Base-by-base conservation (phyloP, 768 basidiomycete species). In the Phaffia australis region DNA sequence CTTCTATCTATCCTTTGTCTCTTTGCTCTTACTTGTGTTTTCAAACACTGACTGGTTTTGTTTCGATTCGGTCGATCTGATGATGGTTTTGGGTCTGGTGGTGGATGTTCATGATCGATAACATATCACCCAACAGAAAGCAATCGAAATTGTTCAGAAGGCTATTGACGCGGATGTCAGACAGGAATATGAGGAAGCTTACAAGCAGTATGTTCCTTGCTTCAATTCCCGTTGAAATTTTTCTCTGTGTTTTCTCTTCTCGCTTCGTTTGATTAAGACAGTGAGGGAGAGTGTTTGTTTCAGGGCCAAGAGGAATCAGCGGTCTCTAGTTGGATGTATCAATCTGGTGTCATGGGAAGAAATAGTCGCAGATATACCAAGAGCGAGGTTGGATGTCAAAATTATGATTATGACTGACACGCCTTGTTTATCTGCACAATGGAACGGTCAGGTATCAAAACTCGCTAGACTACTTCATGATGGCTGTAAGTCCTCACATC, bases 401-500 rank as follows among this genome's bases (percentile, higher is more conserved):
- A 42, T 4, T 11, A 5, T 42, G 35, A 42, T 42, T 11, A 4
- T 21, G 25, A 30, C 32, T 19, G 32, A 46, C 3, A 3, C 18
- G 59, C 62, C 70, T 32, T 71, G 72, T 69, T 65, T 67, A 66
- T 6, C 2, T 16, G 42, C 23, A 49, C 49, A 11, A 21, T 42
- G 29, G 23, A 27, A 4, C 48, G 51, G 27, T 18, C 46, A 63
- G 79, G 70, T 95, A 95, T 78, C 86, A 87, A 80, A 94, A 97
- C 81, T 82, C 89, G 0, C 82, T 98, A 68, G 95, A 99, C 75
- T 99, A 94, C 76, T 99, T 99, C 77, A 90, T 97, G 88, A 87
- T 97, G 71, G 92, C 93, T 11, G 80, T 90, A 75, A 93, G 66
- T 68, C 60, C 21, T 35, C 23, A 46, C 19, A 5, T 62, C 46